These are phyloP conservation scores for Chaetomium cochliodes DNA, from an alignment of 495 filamentous ascomycete genomes.

Conservation along the genomic window DNA sequence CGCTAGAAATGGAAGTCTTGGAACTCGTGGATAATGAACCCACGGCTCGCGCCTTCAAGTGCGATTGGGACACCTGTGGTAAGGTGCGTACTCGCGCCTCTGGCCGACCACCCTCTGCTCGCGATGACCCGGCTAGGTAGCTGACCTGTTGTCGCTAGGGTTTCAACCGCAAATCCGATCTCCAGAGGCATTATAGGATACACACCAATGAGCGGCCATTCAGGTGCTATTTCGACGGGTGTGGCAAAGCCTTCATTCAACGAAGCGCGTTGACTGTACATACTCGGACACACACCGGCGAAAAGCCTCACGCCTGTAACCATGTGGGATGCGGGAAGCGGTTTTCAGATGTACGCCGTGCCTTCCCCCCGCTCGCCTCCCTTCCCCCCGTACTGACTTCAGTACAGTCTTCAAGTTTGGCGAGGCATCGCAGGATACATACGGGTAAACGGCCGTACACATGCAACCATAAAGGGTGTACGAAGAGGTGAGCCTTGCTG, in stretches of 20 bases:
- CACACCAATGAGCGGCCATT: slow-evolving; percentile 89
- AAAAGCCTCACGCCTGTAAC: slow-evolving; percentile 84
- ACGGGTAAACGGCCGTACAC: slow-evolving; percentile 83
- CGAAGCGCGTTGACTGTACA: slow-evolving; percentile 85
- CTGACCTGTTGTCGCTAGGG: slow-evolving; percentile 53
- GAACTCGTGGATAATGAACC: slow-evolving; percentile 56
- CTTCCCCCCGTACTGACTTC: slow-evolving; percentile 39
- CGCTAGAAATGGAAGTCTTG: slow-evolving; percentile 52
- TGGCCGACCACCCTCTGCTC: neutral
- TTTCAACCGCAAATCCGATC: slow-evolving; percentile 91
- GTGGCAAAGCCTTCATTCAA: slow-evolving; percentile 88
- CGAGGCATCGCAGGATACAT: slow-evolving; percentile 82
- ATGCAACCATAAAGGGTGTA: slow-evolving; percentile 73
- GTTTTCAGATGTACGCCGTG: slow-evolving; percentile 74
- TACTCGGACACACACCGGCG: slow-evolving; percentile 81
- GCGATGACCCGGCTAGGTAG: slow-evolving; percentile 5
- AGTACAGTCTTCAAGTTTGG: slow-evolving; percentile 77
- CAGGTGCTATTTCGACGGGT: slow-evolving; percentile 64
- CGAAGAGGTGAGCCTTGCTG: slow-evolving; percentile 63
- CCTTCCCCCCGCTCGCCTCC: neutral
- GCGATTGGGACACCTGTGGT: slow-evolving; percentile 51
- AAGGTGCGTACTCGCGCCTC: slow-evolving; percentile 45
- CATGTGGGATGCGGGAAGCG: slow-evolving; percentile 76
- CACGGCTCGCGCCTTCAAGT: slow-evolving; percentile 52
- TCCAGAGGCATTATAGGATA: slow-evolving; percentile 84